Evolutionary conservation across 805 yeast species (phyloP), one percentile per base, ranked within the genome.

Genomic region (Metschnikowia bowlesiae): DNA sequence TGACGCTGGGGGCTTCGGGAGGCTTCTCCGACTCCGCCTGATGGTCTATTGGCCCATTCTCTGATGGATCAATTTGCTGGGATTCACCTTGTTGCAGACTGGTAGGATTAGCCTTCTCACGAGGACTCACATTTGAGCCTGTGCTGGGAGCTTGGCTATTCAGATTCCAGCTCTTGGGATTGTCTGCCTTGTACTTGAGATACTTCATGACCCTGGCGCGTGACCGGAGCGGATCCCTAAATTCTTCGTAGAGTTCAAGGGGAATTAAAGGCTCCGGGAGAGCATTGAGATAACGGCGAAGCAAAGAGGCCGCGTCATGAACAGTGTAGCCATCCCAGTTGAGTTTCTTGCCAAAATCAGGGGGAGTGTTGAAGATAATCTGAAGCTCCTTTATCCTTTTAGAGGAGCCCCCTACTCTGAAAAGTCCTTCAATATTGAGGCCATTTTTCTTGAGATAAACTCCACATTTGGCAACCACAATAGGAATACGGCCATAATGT

Each of bases 401-500:
- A 31, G 89, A 83, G 13, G 96, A 85, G 3, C 99, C 99, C 0
- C 95, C 94, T 1, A 94, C 87, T 52, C 99, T 75, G 65, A 94
- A 94, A 3, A 94, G 88, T 6, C 99, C 99, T 65, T 92, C 94
- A 0, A 87, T 85, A 32, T 81, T 80, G 32, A 89, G 73, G 2
- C 86, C 96, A 55, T 88, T 82, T 43, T 81, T 80, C 62, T 94
- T 92, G 52, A 94, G 69, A 62, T 70, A 91, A 0, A 87, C 84
- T 0, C 98, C 97, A 70, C 99, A 92, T 58, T 89, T 87, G 13
- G 97, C 98, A n/a, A 94, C 95, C 11, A 94, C 86, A 14, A 89
- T 79, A 0, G 99, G 99, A 16, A 94, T 88, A 47, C 83, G 75
- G 22, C 98, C 99, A 64, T 89, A 94, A 45, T 84, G 82, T 32